A percentile compares a stretch with the other conserved stretches of the same genome.
These are phyloP conservation scores for Puccinia sorghi DNA, from an alignment of 1,284 basidiomycete species.

Conservation along the genomic window DNA sequence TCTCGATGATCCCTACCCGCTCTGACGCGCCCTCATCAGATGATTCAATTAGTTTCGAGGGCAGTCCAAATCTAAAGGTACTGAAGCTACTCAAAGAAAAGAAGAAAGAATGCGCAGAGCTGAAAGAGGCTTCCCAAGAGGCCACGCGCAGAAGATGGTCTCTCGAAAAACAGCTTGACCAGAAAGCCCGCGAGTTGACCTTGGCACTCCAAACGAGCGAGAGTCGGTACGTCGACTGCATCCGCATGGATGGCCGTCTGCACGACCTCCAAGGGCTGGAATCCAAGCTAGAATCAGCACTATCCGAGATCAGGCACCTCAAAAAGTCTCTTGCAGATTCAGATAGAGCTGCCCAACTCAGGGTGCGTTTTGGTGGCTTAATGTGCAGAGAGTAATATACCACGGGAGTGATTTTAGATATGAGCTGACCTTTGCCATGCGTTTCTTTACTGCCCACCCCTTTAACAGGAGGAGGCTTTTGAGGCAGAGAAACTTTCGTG, in stretches of 20 bases:
- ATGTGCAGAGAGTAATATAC: not conserved
- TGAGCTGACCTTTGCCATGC: not conserved
- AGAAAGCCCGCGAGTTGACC: not conserved
- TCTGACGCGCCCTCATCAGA: constrained; percentile 1
- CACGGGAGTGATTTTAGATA: too few species aligned
- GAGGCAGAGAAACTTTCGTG: constrained; percentile 10
- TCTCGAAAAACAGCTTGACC: constrained; percentile 15
- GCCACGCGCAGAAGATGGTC: not conserved
- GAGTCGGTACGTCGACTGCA: not conserved
- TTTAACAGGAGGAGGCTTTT: not conserved
- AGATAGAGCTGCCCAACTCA: not conserved
- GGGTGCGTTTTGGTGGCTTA: not conserved
- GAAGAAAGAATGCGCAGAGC: constrained; percentile 1
- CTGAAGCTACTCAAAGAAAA: constrained; percentile 7
- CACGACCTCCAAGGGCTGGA: not conserved
- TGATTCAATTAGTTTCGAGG: not conserved
- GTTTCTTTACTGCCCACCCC: not conserved
- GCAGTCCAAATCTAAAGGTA: not conserved
- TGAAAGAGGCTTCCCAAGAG: not conserved
- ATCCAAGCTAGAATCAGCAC: not conserved
- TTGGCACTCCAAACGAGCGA: constrained; percentile 15
- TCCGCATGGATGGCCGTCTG: constrained; percentile 17
- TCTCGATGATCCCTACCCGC: not conserved
- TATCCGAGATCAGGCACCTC: not conserved
- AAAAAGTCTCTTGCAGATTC: not conserved